Evolutionary conservation across 352 stramenopile species (phyloP).

Genomic region (Phytopythium cucurbitacearum): DNA sequence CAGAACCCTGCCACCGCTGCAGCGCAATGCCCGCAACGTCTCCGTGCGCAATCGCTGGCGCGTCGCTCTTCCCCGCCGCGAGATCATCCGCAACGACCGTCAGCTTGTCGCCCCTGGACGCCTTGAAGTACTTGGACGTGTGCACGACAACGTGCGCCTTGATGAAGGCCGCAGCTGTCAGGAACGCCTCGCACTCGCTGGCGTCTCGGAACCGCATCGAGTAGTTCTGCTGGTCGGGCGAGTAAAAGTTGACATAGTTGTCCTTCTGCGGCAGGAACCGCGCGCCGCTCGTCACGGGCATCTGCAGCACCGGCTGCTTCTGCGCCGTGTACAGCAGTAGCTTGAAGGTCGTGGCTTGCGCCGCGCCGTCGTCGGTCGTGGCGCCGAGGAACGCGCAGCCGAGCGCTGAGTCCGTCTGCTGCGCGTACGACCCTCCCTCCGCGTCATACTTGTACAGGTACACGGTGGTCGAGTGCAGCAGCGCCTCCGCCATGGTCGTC

Average conservation of each 20-base stretch:
- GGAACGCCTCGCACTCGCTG: conserved; percentile 26
- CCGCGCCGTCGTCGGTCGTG: neutral
- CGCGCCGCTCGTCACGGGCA: conserved; percentile 25
- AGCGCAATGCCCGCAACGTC: conserved; percentile 54
- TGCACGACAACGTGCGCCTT: conserved; percentile 51
- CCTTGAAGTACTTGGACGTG: conserved; percentile 11
- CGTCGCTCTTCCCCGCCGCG: conserved; percentile 37
- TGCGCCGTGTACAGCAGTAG: conserved; percentile 71
- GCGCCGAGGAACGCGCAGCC: conserved; percentile 48
- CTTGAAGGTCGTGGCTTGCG: conserved; percentile 23
- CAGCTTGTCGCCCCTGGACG: conserved; percentile 7
- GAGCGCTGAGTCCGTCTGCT: conserved; percentile 56
- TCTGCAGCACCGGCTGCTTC: conserved; percentile 55
- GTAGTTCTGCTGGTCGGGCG: conserved; percentile 48
- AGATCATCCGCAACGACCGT: conserved; percentile 43
- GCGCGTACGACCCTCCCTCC: conserved; percentile 36
- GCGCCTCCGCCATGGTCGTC: conserved; percentile 30
- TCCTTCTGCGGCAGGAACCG: conserved; percentile 67
- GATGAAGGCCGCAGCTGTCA: conserved; percentile 39
- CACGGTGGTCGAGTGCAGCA: conserved; percentile 66
- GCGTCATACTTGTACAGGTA: conserved; percentile 73
- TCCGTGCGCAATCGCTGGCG: conserved; percentile 23
- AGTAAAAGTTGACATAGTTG: conserved; percentile 71
- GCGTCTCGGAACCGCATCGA: conserved; percentile 76
- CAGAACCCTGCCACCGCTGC: conserved; percentile 40